Evolutionary conservation across 1,284 basidiomycete species (phyloP).

Genomic region (Papiliotrema nemorosa): DNA sequence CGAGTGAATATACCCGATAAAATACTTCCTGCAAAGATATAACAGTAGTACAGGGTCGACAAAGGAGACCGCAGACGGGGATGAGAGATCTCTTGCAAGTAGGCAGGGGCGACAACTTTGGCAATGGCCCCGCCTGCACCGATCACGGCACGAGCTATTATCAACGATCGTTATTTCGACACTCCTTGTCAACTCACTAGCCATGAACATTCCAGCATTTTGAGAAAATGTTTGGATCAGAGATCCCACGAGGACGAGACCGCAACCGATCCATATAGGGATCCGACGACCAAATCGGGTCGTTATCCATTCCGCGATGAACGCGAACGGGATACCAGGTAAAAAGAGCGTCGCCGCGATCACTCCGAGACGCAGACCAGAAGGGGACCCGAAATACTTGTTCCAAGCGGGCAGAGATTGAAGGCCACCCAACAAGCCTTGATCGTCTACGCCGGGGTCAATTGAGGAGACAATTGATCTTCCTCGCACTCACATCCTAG

Average conservation of each 20-base stretch:
- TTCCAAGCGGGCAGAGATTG: constrained; percentile 12
- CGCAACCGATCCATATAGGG: constrained; percentile 6
- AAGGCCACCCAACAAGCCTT: constrained; percentile 11
- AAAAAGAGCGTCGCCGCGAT: constrained; percentile 13
- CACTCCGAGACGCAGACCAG: constrained; percentile 11
- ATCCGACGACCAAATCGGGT: constrained; percentile 5
- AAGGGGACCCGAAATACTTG: constrained; percentile 11
- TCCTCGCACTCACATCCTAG: constrained; percentile 7
- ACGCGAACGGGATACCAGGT: constrained; percentile 4
- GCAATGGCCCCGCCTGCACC: constrained; percentile 9
- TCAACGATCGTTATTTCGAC: too few species aligned
- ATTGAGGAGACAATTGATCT: background rate
- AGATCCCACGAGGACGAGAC: constrained; percentile 5
- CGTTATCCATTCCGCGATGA: constrained; percentile 4
- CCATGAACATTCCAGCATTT: constrained; percentile 4
- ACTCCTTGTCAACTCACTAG: background rate
- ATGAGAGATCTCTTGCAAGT: constrained; percentile 73
- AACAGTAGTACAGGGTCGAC: constrained; percentile 24
- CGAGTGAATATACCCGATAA: constrained; percentile 24
- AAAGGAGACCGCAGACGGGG: constrained; percentile 66
- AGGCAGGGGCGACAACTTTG: constrained; percentile 57
- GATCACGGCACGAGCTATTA: constrained; percentile 2
- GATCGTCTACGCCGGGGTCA: constrained; percentile 9
- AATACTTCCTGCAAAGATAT: constrained; percentile 8
- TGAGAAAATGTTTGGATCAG: constrained; percentile 5